Evolutionary conservation across 352 stramenopile genomes (phyloP).

Genomic region (Phytophthora europaea): DNA sequence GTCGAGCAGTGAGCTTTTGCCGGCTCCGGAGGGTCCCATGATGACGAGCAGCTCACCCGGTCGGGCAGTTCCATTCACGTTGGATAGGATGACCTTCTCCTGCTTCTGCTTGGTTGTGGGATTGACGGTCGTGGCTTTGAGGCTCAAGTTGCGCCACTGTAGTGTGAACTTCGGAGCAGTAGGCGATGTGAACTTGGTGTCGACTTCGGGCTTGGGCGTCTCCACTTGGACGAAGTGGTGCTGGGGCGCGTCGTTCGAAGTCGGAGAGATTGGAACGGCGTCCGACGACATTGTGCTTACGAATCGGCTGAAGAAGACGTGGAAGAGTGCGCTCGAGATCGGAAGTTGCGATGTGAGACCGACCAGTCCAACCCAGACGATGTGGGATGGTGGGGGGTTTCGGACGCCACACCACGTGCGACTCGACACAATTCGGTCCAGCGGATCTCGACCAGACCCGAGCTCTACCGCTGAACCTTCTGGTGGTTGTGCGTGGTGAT

Average conservation of each 20-base stretch:
- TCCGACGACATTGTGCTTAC: background rate
- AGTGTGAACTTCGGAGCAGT: constrained; percentile 34
- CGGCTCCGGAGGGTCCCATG: constrained; percentile 76
- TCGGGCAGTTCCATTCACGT: constrained; percentile 51
- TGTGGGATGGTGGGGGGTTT: background rate
- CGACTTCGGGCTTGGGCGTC: constrained; percentile 12
- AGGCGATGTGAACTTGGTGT: constrained; percentile 2
- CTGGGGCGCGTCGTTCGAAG: background rate
- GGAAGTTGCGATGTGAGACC: background rate
- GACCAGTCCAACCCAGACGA: background rate
- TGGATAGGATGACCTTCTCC: constrained; percentile 59
- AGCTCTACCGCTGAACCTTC: background rate
- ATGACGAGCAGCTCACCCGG: constrained; percentile 73
- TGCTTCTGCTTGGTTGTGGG: constrained; percentile 48
- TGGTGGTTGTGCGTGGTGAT: background rate
- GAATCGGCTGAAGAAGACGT: background rate
- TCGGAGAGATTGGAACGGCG: background rate
- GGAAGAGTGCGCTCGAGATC: background rate
- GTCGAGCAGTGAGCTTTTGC: constrained; percentile 71
- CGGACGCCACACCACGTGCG: background rate
- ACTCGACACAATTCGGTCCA: background rate
- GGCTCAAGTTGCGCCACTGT: constrained; percentile 48
- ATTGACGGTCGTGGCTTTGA: constrained; percentile 46
- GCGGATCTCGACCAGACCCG: background rate
- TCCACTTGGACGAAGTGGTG: constrained; percentile 21